phyloP scores from a whole-genome alignment of 2,329 filamentous ascomycete genomes.

The Aspergillus ochraceoroseus region DNA sequence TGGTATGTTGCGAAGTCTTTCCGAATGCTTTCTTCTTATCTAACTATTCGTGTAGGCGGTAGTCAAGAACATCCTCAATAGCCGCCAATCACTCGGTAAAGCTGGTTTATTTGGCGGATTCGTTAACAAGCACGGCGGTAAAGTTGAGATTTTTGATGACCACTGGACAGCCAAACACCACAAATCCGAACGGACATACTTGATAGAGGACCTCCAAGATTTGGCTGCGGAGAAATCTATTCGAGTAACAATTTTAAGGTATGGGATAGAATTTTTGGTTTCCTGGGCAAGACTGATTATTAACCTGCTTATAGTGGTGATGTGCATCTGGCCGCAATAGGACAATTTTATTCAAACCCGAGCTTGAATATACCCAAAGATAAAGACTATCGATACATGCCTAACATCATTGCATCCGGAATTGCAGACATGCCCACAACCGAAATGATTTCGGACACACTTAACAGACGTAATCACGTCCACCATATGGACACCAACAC shows the following conservation, averaged over 20 bases:
- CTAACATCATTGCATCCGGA: slow-evolving; percentile 87
- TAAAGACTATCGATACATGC: slow-evolving; percentile 92
- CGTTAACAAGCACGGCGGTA: slow-evolving; percentile 84
- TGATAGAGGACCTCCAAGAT: slow-evolving; percentile 88
- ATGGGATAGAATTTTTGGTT: slow-evolving; percentile 17
- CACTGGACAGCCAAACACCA: slow-evolving; percentile 97
- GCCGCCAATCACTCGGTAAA: slow-evolving; percentile 78
- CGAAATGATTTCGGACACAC: slow-evolving; percentile 78
- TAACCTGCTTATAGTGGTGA: slow-evolving; percentile 61
- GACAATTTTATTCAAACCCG: slow-evolving; percentile 91
- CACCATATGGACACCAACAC: slow-evolving; percentile 66
- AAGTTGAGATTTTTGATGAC: slow-evolving; percentile 88
- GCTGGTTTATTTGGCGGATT: slow-evolving; percentile 73
- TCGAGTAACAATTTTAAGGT: slow-evolving; percentile 81
- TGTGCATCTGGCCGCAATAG: slow-evolving; percentile 85
- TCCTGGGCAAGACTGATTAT: background rate
- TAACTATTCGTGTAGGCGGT: slow-evolving; percentile 52
- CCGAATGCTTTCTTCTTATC: slow-evolving; percentile 14
- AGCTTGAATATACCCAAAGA: slow-evolving; percentile 79
- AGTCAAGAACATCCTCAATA: slow-evolving; percentile 68
- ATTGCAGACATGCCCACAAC: slow-evolving; percentile 91
- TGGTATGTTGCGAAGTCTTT: slow-evolving; percentile 50
- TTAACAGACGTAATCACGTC: slow-evolving; percentile 85
- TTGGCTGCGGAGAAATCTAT: slow-evolving; percentile 89
- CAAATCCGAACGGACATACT: slow-evolving; percentile 79